phyloP scores from a whole-genome alignment of 2,329 filamentous ascomycete genomes.

The Sordariomycetes sp. region DNA sequence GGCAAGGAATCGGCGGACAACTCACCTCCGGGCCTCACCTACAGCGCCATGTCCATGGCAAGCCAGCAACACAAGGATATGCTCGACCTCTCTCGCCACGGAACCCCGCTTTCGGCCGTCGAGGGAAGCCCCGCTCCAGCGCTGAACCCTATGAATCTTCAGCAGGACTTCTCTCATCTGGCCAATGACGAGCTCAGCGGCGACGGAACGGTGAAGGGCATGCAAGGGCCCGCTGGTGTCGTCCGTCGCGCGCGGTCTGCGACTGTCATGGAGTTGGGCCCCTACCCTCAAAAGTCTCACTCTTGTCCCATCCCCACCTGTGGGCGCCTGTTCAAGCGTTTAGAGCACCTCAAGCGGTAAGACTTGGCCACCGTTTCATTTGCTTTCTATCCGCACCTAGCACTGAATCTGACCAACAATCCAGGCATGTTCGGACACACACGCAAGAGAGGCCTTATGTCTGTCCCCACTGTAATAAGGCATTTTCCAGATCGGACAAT shows the following conservation, averaged over 20 bases:
- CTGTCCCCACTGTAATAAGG: constrained; percentile 96
- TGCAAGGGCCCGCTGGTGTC: constrained; percentile 60
- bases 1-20: constrained; percentile 67
- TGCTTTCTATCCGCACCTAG: constrained; percentile 23
- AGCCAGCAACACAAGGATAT: constrained; percentile 65
- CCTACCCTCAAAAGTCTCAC: constrained; percentile 95
- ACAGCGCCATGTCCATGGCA: constrained; percentile 52
- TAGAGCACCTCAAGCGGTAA: constrained; percentile 98
- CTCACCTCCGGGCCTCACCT: constrained; percentile 64
- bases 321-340: constrained; percentile 92
- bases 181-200: constrained; percentile 45
- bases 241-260: constrained; percentile 85
- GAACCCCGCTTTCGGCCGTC: constrained; percentile 75
- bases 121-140: constrained; percentile 58
- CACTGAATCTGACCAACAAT: constrained; percentile 31
- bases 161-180: constrained; percentile 56
- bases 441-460: constrained; percentile 98
- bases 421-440: constrained; percentile 95
- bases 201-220: constrained; percentile 35
- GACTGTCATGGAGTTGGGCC: constrained; percentile 90
- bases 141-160: constrained; percentile 54
- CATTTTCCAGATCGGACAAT: constrained; percentile 96
- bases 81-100: constrained; percentile 73
- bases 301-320: constrained; percentile 98
- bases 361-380: constrained; percentile 27